A percentile compares a stretch with the other conserved stretches of the same genome.
phyloP scores from a whole-genome alignment of 345 rosid genomes.

The Eucalyptus virginea region DNA sequence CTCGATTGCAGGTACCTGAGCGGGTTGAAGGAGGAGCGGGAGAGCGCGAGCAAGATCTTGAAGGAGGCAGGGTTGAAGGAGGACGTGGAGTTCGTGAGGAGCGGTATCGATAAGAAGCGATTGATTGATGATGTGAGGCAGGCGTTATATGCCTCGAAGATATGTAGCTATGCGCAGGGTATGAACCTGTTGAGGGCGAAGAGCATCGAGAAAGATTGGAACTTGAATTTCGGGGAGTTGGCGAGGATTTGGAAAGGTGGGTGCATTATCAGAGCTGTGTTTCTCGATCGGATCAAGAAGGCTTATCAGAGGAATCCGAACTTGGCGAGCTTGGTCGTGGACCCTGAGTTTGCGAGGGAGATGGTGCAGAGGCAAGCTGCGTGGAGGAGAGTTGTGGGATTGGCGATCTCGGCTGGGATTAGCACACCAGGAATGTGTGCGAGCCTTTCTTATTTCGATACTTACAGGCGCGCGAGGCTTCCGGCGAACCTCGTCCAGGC shows the following conservation, averaged over 20 bases:
- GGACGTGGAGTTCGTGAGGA: constrained; percentile 29
- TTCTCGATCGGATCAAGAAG: constrained; percentile 93
- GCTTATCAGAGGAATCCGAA: constrained; percentile 90
- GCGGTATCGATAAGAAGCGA: constrained; percentile 65
- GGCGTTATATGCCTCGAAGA: constrained; percentile 83
- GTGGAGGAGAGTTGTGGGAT: constrained; percentile 94
- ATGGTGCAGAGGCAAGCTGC: constrained; percentile 98
- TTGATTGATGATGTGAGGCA: constrained; percentile 95
- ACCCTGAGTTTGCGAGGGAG: constrained; percentile 91
- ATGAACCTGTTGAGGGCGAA: constrained; percentile 93
- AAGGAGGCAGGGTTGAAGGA: constrained; percentile 77
- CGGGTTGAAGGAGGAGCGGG: constrained; percentile 91
- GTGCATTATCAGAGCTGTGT: constrained; percentile 89
- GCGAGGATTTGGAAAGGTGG: constrained; percentile 99
- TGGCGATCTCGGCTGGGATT: constrained; percentile 86
- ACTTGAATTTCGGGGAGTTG: constrained; percentile 75
- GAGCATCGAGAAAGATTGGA: constrained; percentile 75
- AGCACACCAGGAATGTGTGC: constrained; percentile 98
- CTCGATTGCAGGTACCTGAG: constrained; percentile 87
- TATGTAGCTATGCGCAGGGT: constrained; percentile 93
- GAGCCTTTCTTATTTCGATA: constrained; percentile 87
- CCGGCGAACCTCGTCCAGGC: constrained; percentile 95
- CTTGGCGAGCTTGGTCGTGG: constrained; percentile 81
- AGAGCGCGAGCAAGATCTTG: constrained; percentile 44
- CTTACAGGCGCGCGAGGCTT: constrained; percentile 83